A percentile compares a stretch with the other conserved stretches of the same genome.
phyloP scores from a whole-genome alignment of 2,329 filamentous ascomycete genomes.

The Epichloe bromicola region DNA sequence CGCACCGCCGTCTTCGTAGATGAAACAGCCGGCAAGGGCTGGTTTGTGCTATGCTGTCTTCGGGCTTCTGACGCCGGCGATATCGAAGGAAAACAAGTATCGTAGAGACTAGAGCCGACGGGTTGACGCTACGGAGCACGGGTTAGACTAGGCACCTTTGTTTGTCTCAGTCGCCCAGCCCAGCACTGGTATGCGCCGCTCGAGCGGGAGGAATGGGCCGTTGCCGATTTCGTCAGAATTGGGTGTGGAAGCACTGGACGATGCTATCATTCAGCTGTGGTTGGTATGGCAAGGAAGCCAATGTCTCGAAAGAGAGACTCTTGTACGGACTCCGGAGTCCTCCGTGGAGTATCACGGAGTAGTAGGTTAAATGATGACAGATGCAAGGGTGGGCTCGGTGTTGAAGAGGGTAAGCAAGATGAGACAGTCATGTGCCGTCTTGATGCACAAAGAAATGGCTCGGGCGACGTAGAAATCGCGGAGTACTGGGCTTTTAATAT shows the following conservation, averaged over 20 bases:
- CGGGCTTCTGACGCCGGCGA: too few relatives aligned
- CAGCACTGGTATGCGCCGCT: slow-evolving; percentile 2
- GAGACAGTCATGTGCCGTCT: too few relatives aligned
- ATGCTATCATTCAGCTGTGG: background rate
- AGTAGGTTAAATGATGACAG: background rate
- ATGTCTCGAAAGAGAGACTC: slow-evolving; percentile 1
- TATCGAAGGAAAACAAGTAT: background rate
- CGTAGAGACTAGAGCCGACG: background rate
- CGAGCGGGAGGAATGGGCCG: background rate
- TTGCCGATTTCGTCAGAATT: background rate
- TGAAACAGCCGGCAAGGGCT: background rate
- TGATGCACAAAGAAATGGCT: background rate
- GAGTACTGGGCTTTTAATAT: too few relatives aligned
- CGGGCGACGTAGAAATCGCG: too few relatives aligned
- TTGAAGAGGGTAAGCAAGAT: background rate
- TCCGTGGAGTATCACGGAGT: too few relatives aligned
- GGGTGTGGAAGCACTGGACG: background rate
- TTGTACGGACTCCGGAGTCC: background rate
- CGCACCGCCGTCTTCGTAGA: background rate
- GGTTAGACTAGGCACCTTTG: background rate
- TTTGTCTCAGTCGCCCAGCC: slow-evolving; percentile 1
- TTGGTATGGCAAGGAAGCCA: background rate
- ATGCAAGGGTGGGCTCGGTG: background rate
- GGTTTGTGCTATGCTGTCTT: background rate
- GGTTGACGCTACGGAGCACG: background rate